These are phyloP conservation scores for Rostrohypoxylon terebratum DNA, from an alignment of 495 filamentous ascomycete genomes.

Conservation along the genomic window DNA sequence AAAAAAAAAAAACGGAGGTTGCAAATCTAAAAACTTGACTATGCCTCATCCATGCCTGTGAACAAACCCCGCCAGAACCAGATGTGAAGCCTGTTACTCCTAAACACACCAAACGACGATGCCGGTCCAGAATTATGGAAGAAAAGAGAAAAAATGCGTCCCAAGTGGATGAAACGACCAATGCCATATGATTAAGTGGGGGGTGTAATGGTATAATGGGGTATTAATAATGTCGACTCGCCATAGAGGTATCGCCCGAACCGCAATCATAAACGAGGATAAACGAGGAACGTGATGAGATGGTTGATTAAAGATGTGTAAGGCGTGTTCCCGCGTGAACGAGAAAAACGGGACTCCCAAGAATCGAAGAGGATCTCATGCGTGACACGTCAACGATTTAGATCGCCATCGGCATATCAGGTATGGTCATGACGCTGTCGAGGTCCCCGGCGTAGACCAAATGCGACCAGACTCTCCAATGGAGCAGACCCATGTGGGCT, in stretches of 20 bases:
- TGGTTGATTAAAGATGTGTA: constrained; percentile 32
- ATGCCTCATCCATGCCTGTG: constrained; percentile 39
- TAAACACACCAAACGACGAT: constrained; percentile 45
- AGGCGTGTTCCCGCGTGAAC: constrained; percentile 25
- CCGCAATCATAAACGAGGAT: constrained; percentile 27
- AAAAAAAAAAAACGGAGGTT: constrained; percentile 14
- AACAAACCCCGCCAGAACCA: constrained; percentile 26
- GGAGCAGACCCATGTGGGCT: constrained; percentile 81
- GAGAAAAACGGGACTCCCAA: constrained; percentile 14
- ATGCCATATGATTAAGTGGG: constrained; percentile 41
- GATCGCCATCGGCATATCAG: constrained; percentile 47
- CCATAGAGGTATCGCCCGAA: constrained; percentile 21
- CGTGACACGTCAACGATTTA: constrained; percentile 20
- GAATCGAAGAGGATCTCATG: constrained; percentile 15
- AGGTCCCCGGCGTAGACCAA: constrained; percentile 67
- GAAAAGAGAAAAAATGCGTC: constrained; percentile 14
- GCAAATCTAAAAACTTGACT: constrained; percentile 39
- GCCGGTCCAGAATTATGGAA: constrained; percentile 44
- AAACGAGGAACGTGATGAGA: constrained; percentile 19
- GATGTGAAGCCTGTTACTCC: constrained; percentile 42
- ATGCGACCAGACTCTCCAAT: constrained; percentile 89
- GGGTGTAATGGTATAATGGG: constrained; percentile 20
- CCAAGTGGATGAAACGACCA: constrained; percentile 27
- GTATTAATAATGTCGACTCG: constrained; percentile 36
- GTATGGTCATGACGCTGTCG: constrained; percentile 36